These are phyloP conservation scores for Plantago major DNA, from an alignment of 257 asterid species.

Conservation along the genomic window DNA sequence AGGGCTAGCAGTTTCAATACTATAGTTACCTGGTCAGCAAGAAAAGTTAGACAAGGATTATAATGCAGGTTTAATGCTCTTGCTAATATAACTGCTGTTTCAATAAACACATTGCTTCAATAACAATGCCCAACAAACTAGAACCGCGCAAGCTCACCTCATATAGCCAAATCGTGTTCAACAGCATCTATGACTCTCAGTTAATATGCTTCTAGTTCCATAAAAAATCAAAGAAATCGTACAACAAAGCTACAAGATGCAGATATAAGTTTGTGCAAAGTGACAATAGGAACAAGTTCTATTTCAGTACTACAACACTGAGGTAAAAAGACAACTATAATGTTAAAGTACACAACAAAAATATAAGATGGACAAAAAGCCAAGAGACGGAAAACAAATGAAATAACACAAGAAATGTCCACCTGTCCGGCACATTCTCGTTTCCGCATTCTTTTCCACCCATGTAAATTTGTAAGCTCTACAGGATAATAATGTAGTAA, in stretches of 20 bases:
- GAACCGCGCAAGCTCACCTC: no score
- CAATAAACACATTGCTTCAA: no score
- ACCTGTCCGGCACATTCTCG: conserved; percentile 9
- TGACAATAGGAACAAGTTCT: neutral
- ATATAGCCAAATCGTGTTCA: no score
- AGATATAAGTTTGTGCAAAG: no score
- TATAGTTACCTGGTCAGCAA: no score
- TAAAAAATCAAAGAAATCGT: neutral
- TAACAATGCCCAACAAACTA: no score
- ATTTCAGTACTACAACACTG: neutral
- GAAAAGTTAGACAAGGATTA: no score
- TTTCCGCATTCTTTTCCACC: conserved; percentile 23
- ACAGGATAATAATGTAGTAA: conserved; percentile 22
- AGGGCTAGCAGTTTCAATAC: no score
- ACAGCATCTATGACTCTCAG: no score
- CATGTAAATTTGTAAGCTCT: conserved; percentile 27
- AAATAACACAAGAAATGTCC: conserved; percentile 5
- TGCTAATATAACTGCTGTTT: no score
- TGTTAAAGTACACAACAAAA: neutral
- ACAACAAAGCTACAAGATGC: no score
- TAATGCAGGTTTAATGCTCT: no score
- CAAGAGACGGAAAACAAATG: conserved; percentile 16
- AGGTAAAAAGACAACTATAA: neutral
- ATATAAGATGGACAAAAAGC: conserved; percentile 4
- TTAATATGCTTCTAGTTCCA: neutral